Percentiles rank a stretch among this genome's conserved stretches.
These are phyloP conservation scores for Flueggea neowawraea DNA, from an alignment of 441 rosid species.

Conservation along the genomic window DNA sequence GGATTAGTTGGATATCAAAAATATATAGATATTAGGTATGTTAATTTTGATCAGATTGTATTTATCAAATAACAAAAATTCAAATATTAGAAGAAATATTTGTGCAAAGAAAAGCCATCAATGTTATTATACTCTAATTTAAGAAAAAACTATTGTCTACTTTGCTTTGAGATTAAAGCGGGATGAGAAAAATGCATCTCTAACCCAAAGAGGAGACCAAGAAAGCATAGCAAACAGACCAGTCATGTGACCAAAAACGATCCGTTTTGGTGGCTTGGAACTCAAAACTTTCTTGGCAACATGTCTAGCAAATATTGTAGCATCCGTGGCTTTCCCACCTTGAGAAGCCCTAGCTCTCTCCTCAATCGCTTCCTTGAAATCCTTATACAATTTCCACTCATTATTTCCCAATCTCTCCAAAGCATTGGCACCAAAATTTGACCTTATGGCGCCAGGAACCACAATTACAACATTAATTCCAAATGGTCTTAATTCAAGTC, in stretches of 20 bases:
- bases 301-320: conserved; percentile 41
- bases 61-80: too few relatives aligned
- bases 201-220: conserved; percentile 54
- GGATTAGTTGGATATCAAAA: too few relatives aligned
- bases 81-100: too few relatives aligned
- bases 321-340: conserved; percentile 36
- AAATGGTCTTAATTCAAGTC: conserved; percentile 53
- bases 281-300: conserved; percentile 52
- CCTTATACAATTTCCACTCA: conserved; percentile 54
- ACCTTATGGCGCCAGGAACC: conserved; percentile 49
- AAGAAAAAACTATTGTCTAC: too few relatives aligned
- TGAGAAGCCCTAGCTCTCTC: conserved; percentile 58
- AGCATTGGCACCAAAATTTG: conserved; percentile 59
- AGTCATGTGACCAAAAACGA: conserved; percentile 52
- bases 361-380: conserved; percentile 43
- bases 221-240: conserved; percentile 49
- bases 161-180: conserved; percentile 25
- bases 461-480: conserved; percentile 49
- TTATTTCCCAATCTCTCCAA: conserved; percentile 21
- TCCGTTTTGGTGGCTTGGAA: conserved; percentile 47
- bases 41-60: too few relatives aligned
- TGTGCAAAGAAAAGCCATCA: too few relatives aligned
- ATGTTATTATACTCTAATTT: too few relatives aligned
- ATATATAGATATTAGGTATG: too few relatives aligned
- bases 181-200: conserved; percentile 43